A percentile compares a stretch with the other conserved stretches of the same genome.
These are phyloP conservation scores for Hansenula anomala DNA, from an alignment of 1,139 yeast species.

Conservation along the genomic window DNA sequence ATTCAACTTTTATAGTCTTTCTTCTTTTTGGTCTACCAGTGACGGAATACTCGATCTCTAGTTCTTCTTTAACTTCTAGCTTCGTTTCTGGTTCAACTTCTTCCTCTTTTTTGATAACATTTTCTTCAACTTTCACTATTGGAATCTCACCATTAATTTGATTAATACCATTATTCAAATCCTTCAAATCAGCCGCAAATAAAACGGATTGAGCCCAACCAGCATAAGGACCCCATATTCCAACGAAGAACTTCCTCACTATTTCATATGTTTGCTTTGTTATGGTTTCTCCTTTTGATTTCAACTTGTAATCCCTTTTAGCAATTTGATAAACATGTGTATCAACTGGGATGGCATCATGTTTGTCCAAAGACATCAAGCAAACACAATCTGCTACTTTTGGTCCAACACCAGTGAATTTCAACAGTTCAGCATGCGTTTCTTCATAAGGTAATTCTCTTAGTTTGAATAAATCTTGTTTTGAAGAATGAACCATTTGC, in stretches of 20 bases:
- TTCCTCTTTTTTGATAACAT: conserved; percentile 4
- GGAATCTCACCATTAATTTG: conserved; percentile 21
- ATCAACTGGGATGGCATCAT: conserved; percentile 89
- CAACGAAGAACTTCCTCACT: conserved; percentile 57
- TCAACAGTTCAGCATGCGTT: conserved; percentile 60
- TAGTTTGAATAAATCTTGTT: conserved; percentile 31
- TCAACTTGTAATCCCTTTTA: conserved; percentile 67
- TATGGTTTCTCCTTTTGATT: conserved; percentile 31
- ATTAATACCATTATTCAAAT: conserved; percentile 56
- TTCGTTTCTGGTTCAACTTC: conserved; percentile 8
- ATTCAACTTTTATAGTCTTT: conserved; percentile 14
- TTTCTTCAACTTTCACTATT: conserved; percentile 16
- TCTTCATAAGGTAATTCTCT: conserved; percentile 45
- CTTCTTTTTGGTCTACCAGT: conserved; percentile 26
- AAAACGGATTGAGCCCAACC: conserved; percentile 98
- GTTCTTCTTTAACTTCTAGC: conserved; percentile 1
- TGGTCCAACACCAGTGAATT: conserved; percentile 90
- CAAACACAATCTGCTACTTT: conserved; percentile 97
- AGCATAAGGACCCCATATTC: conserved; percentile 84
- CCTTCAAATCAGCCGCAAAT: conserved; percentile 77
- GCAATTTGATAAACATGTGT: conserved; percentile 97
- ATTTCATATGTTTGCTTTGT: conserved; percentile 45
- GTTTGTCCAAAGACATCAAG: conserved; percentile 83
- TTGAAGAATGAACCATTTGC: conserved; percentile 33
- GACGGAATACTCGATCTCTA: conserved; percentile 20